A percentile compares a stretch with the other conserved stretches of the same genome.
These are phyloP conservation scores for Colletotrichum tropicicola DNA, from an alignment of 2,329 filamentous ascomycete genomes.

Conservation along the genomic window DNA sequence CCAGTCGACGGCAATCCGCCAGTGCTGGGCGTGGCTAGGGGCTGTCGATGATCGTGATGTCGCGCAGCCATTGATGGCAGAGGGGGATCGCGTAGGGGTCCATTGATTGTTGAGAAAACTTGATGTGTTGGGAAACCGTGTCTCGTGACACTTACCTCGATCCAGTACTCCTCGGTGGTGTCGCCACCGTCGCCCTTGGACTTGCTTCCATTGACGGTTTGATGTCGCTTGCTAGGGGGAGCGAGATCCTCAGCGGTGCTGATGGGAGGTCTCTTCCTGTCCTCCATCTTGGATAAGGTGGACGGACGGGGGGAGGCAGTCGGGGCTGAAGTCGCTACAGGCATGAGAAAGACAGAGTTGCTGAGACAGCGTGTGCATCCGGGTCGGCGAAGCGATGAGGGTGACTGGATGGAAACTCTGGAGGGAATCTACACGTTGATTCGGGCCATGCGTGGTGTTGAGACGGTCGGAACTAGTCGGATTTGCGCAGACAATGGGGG, in stretches of 20 bases:
- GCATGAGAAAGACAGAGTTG: constrained; percentile 73
- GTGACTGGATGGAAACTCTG: not conserved
- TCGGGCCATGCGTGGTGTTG: constrained; percentile 20
- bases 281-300: constrained; percentile 96
- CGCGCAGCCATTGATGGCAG: constrained; percentile 27
- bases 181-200: constrained; percentile 64
- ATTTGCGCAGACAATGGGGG: constrained; percentile 18
- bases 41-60: constrained; percentile 28
- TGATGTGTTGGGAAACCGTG: constrained; percentile 33
- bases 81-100: constrained; percentile 24
- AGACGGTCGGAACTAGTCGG: constrained; percentile 13
- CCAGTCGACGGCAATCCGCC: constrained; percentile 28
- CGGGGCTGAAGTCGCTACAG: constrained; percentile 76
- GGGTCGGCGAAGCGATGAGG: constrained; percentile 11
- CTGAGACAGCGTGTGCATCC: constrained; percentile 24
- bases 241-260: constrained; percentile 83
- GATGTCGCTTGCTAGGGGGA: constrained; percentile 89
- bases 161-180: constrained; percentile 68
- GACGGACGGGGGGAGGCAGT: constrained; percentile 78
- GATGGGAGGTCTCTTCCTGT: constrained; percentile 94
- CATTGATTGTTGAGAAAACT: constrained; percentile 33
- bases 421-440: constrained; percentile 10
- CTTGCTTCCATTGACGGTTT: constrained; percentile 80
- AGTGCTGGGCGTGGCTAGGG: constrained; percentile 24
- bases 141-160: constrained; percentile 69